Evolutionary conservation across 2,329 filamentous ascomycete species (phyloP).

Genomic region (Xylaria sp.): DNA sequence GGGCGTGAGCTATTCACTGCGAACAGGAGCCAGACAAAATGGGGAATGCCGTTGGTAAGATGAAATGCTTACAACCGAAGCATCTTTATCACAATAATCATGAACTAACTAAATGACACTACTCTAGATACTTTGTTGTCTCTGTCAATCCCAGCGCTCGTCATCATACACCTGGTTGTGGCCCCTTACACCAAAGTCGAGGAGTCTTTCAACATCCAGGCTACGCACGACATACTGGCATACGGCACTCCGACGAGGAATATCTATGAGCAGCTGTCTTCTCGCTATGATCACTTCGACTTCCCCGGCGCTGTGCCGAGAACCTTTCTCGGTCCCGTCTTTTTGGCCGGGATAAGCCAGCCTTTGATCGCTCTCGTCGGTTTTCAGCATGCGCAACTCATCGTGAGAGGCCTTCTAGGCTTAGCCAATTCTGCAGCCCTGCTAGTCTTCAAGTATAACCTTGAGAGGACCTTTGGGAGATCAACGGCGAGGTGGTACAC

Average conservation of each 20-base stretch:
- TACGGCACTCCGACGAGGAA: slow-evolving; percentile 77
- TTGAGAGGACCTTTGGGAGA: slow-evolving; percentile 75
- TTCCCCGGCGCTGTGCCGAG: slow-evolving; percentile 93
- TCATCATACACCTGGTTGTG: slow-evolving; percentile 75
- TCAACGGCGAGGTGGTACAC: slow-evolving; percentile 81
- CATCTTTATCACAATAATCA: slow-evolving; percentile 1
- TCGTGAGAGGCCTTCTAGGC: slow-evolving; percentile 82
- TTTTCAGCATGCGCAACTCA: slow-evolving; percentile 66
- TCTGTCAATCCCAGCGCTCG: slow-evolving; percentile 69
- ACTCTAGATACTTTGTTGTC: slow-evolving; percentile 60
- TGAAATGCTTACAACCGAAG: slow-evolving; percentile 1
- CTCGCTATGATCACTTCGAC: slow-evolving; percentile 85
- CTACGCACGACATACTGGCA: slow-evolving; percentile 85
- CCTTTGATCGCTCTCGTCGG: slow-evolving; percentile 70
- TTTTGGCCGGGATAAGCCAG: slow-evolving; percentile 78
- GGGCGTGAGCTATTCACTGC: background rate
- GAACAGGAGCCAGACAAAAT: slow-evolving; percentile 34
- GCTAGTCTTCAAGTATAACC: slow-evolving; percentile 70
- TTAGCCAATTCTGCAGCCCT: slow-evolving; percentile 78
- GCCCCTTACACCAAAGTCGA: slow-evolving; percentile 97
- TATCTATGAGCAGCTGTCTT: slow-evolving; percentile 63
- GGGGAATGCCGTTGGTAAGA: slow-evolving; percentile 43
- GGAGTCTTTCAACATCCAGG: slow-evolving; percentile 98
- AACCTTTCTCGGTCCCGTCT: slow-evolving; percentile 84
- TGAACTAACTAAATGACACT: slow-evolving; percentile 14